A percentile compares a stretch with the other conserved stretches of the same genome.
Evolutionary conservation across 192 early-diverging fungal species (phyloP).

Genomic region (Backusella westeae): DNA sequence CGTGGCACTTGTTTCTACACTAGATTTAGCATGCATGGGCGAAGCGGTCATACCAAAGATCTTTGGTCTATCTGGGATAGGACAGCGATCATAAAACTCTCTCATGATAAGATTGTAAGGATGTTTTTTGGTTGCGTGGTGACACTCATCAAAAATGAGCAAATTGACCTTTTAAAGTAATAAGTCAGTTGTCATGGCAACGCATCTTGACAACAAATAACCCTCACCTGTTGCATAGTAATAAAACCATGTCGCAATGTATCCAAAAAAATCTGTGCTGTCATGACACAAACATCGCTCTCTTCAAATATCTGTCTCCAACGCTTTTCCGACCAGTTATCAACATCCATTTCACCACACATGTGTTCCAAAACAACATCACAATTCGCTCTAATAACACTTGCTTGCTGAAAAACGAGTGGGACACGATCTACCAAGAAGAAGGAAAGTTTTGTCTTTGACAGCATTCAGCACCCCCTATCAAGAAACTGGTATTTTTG

Average conservation of each 20-base stretch:
- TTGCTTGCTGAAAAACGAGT: conserved; percentile 82
- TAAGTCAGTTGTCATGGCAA: background rate
- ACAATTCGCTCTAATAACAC: conserved; percentile 72
- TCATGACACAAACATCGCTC: conserved; percentile 81
- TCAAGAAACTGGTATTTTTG: background rate
- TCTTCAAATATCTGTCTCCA: conserved; percentile 62
- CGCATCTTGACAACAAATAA: background rate
- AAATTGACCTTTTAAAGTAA: conserved; percentile 58
- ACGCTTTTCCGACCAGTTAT: conserved; percentile 53
- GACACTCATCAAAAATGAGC: conserved; percentile 95
- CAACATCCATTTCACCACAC: conserved; percentile 67
- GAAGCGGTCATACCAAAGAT: conserved; percentile 96
- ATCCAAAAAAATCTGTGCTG: conserved; percentile 82
- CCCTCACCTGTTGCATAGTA: conserved; percentile 53
- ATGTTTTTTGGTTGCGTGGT: conserved; percentile 79
- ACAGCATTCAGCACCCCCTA: background rate
- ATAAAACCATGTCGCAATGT: conserved; percentile 70
- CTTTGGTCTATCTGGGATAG: conserved; percentile 55
- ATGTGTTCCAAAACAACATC: conserved; percentile 57
- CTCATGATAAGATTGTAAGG: conserved; percentile 81
- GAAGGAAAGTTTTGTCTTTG: conserved; percentile 53
- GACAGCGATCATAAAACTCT: conserved; percentile 69
- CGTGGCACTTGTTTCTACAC: conserved; percentile 11
- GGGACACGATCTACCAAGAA: conserved; percentile 90
- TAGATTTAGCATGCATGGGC: conserved; percentile 50